phyloP scores from a whole-genome alignment of 2,329 filamentous ascomycete genomes.

The Diplocarpon mali region DNA sequence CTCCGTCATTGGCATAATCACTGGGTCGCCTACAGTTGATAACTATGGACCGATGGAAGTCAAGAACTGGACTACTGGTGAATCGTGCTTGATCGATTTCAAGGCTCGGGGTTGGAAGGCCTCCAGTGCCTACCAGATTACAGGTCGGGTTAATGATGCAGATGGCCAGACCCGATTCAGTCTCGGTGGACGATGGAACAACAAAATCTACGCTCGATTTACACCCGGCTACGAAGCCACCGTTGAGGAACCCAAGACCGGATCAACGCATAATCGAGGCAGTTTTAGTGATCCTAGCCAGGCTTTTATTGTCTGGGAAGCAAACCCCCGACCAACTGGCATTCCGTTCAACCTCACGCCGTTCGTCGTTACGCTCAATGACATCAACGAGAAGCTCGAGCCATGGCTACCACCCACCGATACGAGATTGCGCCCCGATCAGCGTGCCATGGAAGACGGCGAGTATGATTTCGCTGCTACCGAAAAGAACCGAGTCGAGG shows the following conservation, averaged over 20 bases:
- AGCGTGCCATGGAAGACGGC: conserved; percentile 98
- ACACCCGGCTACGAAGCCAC: conserved; percentile 81
- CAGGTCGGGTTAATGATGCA: conserved; percentile 72
- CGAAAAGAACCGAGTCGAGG: conserved; percentile 91
- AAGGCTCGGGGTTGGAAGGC: conserved; percentile 95
- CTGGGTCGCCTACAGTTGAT: conserved; percentile 90
- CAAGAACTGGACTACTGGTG: conserved; percentile 93
- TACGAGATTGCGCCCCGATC: conserved; percentile 83
- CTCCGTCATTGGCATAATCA: conserved; percentile 97
- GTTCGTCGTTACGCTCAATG: conserved; percentile 90
- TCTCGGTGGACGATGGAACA: conserved; percentile 93
- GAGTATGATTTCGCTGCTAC: conserved; percentile 85
- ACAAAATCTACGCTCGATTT: conserved; percentile 86
- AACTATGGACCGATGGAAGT: conserved; percentile 97
- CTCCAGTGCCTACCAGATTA: conserved; percentile 78
- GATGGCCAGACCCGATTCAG: conserved; percentile 76
- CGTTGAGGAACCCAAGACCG: conserved; percentile 43
- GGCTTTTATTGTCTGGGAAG: conserved; percentile 89
- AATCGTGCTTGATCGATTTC: conserved; percentile 82
- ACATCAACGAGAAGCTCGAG: conserved; percentile 70
- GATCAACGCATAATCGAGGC: conserved; percentile 30
- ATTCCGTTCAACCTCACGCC: conserved; percentile 97
- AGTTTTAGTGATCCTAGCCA: conserved; percentile 55
- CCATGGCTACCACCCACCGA: conserved; percentile 82
- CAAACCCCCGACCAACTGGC: conserved; percentile 64